A percentile compares a stretch with the other conserved stretches of the same genome.
Evolutionary conservation across 2,329 filamentous ascomycete genomes (phyloP).

Genomic region (Rutstroemia sp.): DNA sequence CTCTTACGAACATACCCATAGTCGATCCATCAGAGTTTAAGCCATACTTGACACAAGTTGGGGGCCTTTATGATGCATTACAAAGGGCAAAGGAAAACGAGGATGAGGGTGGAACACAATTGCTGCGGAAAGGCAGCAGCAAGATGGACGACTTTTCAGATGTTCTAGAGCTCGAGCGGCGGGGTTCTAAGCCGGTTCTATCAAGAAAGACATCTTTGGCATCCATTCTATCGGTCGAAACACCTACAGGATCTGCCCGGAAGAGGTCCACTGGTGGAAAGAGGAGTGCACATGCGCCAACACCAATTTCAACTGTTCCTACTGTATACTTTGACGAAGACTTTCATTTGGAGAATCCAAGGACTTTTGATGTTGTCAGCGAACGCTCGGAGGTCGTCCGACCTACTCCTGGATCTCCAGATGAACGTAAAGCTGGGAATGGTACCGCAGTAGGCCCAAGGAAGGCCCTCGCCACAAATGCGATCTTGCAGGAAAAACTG

Average conservation of each 20-base stretch:
- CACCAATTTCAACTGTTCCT: slow-evolving; percentile 88
- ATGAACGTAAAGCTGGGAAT: slow-evolving; percentile 49
- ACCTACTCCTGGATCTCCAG: slow-evolving; percentile 43
- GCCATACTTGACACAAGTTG: slow-evolving; percentile 78
- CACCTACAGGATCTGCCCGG: slow-evolving; percentile 29
- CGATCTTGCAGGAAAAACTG: slow-evolving; percentile 93
- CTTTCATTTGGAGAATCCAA: slow-evolving; percentile 91
- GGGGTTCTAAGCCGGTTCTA: slow-evolving; percentile 20
- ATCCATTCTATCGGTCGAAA: slow-evolving; percentile 32
- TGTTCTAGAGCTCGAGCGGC: slow-evolving; percentile 31
- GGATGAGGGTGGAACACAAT: slow-evolving; percentile 46
- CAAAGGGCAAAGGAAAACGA: slow-evolving; percentile 73
- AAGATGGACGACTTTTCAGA: slow-evolving; percentile 33
- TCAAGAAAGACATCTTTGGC: slow-evolving; percentile 35
- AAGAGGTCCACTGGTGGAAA: slow-evolving; percentile 46
- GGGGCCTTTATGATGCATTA: slow-evolving; percentile 81
- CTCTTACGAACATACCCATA: slow-evolving; percentile 78
- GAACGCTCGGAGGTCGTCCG: slow-evolving; percentile 91
- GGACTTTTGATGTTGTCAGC: slow-evolving; percentile 93
- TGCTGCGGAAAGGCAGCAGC: slow-evolving; percentile 24
- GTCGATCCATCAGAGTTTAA: slow-evolving; percentile 75
- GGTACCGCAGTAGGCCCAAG: slow-evolving; percentile 55
- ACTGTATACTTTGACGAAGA: slow-evolving; percentile 90
- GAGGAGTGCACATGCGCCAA: slow-evolving; percentile 62
- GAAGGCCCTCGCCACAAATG: slow-evolving; percentile 90